These are phyloP conservation scores for Rhodofomes roseus DNA, from an alignment of 1,284 basidiomycete genomes.

Conservation along the genomic window DNA sequence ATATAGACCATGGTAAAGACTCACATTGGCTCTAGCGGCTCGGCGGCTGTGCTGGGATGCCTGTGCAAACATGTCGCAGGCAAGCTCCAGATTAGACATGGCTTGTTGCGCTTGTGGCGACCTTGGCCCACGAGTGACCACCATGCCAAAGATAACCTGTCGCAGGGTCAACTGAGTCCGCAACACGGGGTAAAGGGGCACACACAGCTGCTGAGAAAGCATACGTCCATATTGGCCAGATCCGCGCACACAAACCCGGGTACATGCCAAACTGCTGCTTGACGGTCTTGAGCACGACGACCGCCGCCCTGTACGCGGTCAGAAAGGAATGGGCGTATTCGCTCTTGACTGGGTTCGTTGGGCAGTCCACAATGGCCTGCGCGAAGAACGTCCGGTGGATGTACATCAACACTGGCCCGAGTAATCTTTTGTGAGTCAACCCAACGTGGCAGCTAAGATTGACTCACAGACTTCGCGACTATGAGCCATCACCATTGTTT, in stretches of 20 bases:
- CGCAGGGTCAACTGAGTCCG: background rate
- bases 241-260: constrained; percentile 28
- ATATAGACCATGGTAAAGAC: constrained; percentile 9
- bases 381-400: constrained; percentile 40
- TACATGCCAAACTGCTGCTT: constrained; percentile 24
- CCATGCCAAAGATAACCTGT: constrained; percentile 26
- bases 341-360: constrained; percentile 35
- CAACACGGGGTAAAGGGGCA: background rate
- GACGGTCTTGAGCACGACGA: constrained; percentile 30
- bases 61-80: constrained; percentile 26
- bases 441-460: too few relatives aligned
- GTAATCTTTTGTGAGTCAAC: background rate
- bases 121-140: constrained; percentile 26
- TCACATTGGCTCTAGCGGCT: constrained; percentile 28
- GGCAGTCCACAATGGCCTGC: constrained; percentile 36
- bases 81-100: constrained; percentile 25
- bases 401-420: constrained; percentile 32
- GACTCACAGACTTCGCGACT: constrained; percentile 33
- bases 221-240: constrained; percentile 37
- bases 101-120: constrained; percentile 26
- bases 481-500: constrained; percentile 44
- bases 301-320: constrained; percentile 33
- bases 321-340: constrained; percentile 38
- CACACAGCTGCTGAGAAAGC: constrained; percentile 37
- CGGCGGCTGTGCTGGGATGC: constrained; percentile 24